These are phyloP conservation scores for Ceratocystis destructans DNA, from an alignment of 2,329 filamentous ascomycete species.

Conservation along the genomic window DNA sequence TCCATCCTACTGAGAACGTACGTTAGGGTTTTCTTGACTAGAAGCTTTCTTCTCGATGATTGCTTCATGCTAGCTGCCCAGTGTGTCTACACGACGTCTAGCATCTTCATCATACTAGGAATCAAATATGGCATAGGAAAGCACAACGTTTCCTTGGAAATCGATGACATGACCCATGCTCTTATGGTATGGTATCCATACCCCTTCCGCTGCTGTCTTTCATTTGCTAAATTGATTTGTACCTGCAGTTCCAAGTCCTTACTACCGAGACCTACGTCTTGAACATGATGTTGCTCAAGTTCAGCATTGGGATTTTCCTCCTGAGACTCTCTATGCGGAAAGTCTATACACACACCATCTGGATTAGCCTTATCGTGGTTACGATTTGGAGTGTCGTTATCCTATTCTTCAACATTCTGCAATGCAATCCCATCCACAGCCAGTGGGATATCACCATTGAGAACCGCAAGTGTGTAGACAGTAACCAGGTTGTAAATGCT, in stretches of 20 bases:
- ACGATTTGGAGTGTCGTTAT: slow-evolving; percentile 34
- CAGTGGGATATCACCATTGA: slow-evolving; percentile 41
- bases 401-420: slow-evolving; percentile 40
- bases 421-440: slow-evolving; percentile 36
- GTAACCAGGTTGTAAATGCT: slow-evolving; percentile 33
- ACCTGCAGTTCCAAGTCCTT: slow-evolving; percentile 35
- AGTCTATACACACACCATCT: slow-evolving; percentile 37
- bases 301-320: slow-evolving; percentile 41
- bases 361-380: slow-evolving; percentile 34
- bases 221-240: neutral
- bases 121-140: slow-evolving; percentile 32
- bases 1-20: slow-evolving; percentile 33
- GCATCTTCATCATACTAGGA: slow-evolving; percentile 33
- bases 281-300: slow-evolving; percentile 44
- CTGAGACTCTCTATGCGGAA: slow-evolving; percentile 34
- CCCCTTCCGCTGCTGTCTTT: neutral
- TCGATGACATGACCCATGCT: slow-evolving; percentile 31
- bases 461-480: slow-evolving; percentile 31
- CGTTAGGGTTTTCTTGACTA: slow-evolving; percentile 32
- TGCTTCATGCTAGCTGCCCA: slow-evolving; percentile 38
- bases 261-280: slow-evolving; percentile 37
- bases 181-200: slow-evolving; percentile 29
- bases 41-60: slow-evolving; percentile 37
- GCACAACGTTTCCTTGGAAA: slow-evolving; percentile 34
- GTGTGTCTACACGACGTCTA: slow-evolving; percentile 36